Base-by-base conservation (phyloP, 2,329 filamentous ascomycete species). In the Fulvia fulva region DNA sequence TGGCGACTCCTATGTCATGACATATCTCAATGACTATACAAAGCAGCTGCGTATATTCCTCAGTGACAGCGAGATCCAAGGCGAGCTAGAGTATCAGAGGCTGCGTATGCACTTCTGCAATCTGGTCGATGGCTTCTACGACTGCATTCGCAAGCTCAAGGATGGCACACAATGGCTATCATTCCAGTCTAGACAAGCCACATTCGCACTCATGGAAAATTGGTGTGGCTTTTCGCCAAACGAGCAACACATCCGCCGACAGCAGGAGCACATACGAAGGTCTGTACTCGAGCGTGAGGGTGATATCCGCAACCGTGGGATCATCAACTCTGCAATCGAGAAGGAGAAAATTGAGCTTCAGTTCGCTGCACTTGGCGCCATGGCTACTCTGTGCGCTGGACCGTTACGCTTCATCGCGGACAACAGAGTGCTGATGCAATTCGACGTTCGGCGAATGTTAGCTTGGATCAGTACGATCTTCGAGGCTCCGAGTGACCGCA, bases 171-270 rank as follows among this genome's bases (percentile, higher is more conserved):
- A 91, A 30, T 99, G 94, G 93, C 94, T 99, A 85, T 92, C 94
- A 0, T 99, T 99, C 69, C 94, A 99, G 72, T 90, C 92, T 12
- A 83, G 95, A 43, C 96, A 97, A 71, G 97, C 94, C 5, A 89
- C 93, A 0, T 99, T 99, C 70, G 87, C 92, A 0, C 78, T 99
- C 50, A 97, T 99, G 92, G 94, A 99, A 74, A 93, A 97, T 64
- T 99, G 95, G 95, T 99, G 94, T 71, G 94, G 94, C 2, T 97
- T 95, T 72, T 96, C 92, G 7, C 91, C 92, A 0, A 96, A 97
- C 63, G 91, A 95, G 71, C 81, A 78, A 14, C 89, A 95, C 63
- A 89, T 96, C 43, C 84, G 87, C 5, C 86, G 87, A 58, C 83
- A 91, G 61, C 92, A 97, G 74, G 89, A 96, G 61, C 88, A 84